phyloP scores from a whole-genome alignment of 805 yeast genomes.

The Pichia exigua region DNA sequence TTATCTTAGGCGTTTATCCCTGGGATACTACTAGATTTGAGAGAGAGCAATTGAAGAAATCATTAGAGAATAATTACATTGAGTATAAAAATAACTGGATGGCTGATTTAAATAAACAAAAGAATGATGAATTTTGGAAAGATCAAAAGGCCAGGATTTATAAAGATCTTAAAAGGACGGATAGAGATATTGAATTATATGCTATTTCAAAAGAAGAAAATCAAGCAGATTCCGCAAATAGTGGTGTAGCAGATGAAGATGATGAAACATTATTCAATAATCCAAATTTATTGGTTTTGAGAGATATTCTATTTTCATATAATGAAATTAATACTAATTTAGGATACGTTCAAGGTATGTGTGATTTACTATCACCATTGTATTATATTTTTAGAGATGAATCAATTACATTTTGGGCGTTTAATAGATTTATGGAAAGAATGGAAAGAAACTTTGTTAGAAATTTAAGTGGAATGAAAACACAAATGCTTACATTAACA shows the following conservation, averaged over 20 bases:
- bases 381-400: constrained; percentile 66
- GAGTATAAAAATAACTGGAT: constrained; percentile 68
- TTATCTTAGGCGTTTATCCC: constrained; percentile 73
- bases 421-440: constrained; percentile 78
- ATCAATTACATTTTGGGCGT: constrained; percentile 79
- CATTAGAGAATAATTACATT: constrained; percentile 41
- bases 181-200: constrained; percentile 65
- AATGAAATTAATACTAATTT: constrained; percentile 75
- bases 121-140: constrained; percentile 63
- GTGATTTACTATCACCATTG: constrained; percentile 82
- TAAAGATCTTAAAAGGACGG: constrained; percentile 90
- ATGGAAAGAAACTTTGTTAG: constrained; percentile 92
- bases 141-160: constrained; percentile 88
- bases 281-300: constrained; percentile 62
- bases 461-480: constrained; percentile 89
- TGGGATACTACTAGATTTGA: constrained; percentile 79
- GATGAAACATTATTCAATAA: constrained; percentile 63
- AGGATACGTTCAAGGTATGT: constrained; percentile 98
- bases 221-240: constrained; percentile 12
- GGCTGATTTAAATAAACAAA: constrained; percentile 43
- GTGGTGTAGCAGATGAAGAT: constrained; percentile 35
- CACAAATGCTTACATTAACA: constrained; percentile 75
- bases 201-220: constrained; percentile 16
- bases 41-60: constrained; percentile 48
- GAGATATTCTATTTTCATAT: constrained; percentile 77